Base-by-base conservation (phyloP, 148 eudicot genomes). In the Diospyros lotus region DNA sequence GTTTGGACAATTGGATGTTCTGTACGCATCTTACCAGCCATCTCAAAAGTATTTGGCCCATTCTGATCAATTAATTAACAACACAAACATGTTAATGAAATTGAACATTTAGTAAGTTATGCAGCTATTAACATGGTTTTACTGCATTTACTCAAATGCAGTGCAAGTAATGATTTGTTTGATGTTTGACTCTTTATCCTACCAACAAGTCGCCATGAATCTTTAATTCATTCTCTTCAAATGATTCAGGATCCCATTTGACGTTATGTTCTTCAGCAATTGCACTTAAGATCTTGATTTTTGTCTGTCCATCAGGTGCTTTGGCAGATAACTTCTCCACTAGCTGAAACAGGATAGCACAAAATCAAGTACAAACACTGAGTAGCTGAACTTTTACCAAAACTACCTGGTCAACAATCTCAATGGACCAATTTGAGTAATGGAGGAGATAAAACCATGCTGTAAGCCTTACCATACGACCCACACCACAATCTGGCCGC, bases 201-300 rank as follows among this genome's bases (percentile, higher is more conserved):
- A 91, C 96, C 89, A 82, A 82, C 71, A 87, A 72, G 65, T 90
- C 88, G 51, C 46, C 85, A 38, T 80, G 78, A 68, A 85, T 86
- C 73, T 74, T 73, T 38, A 81, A 66, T n/a, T 86, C 90, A 76
- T 83, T 89, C 73, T 90, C 94, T 79, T 82, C 89, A 75, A 89
- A 85, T 71, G 88, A 83, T 39, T 80, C 76, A 46, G 88, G 91
- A 79, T 92, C 97, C 99, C 99, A 95, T 58, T 88, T 82, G 59
- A 95, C 73, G 78, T 87, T 88, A 75, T 95, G 89, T 76, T 95
- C 97, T 76, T 87, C 90, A 38, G 99, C 99, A 74, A 92, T 89
- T 44, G 90, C 89, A 74, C 80, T 90, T 77, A 95, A 84, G 66
- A 90, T 80, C 86, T 92, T 95, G 56, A 87, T 78, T 84, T 95